phyloP scores from a whole-genome alignment of 257 asterid species.

The Forsythia viridissima region DNA sequence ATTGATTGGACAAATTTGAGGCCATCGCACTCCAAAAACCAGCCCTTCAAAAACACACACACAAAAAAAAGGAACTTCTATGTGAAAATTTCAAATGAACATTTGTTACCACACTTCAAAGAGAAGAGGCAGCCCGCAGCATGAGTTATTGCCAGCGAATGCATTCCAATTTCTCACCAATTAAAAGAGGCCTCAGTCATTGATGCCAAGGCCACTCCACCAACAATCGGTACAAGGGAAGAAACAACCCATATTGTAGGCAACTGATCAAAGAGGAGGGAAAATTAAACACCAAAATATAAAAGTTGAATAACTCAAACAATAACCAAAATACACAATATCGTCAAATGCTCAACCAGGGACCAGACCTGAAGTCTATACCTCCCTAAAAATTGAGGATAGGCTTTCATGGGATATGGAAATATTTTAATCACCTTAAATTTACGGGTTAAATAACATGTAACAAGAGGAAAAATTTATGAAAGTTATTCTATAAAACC shows the following conservation, averaged over 20 bases:
- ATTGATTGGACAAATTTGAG: conserved; percentile 89
- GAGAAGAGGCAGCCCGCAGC: background rate
- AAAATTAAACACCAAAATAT: background rate
- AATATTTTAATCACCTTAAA: background rate
- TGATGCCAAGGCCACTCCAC: conserved; percentile 94
- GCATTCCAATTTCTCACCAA: conserved; percentile 48
- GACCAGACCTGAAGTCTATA: background rate
- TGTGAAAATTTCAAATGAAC: background rate
- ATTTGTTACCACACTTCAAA: background rate
- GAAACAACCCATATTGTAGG: conserved; percentile 83
- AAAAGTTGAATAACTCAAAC: background rate
- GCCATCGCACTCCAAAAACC: conserved; percentile 99
- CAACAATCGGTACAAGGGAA: conserved; percentile 86
- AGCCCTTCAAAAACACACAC: conserved; percentile 46
- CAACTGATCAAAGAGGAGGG: conserved; percentile 36
- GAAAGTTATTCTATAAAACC: background rate
- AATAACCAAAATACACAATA: background rate
- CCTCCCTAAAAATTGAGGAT: background rate
- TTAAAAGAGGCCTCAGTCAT: conserved; percentile 89
- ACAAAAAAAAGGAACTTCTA: background rate
- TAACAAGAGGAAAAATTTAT: no score
- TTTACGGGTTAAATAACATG: background rate
- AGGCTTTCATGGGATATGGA: background rate
- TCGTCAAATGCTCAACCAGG: background rate
- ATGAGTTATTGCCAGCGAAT: background rate